Conservation (phyloP, 305 asterid species). For the Coffea humblotiana region DNA sequence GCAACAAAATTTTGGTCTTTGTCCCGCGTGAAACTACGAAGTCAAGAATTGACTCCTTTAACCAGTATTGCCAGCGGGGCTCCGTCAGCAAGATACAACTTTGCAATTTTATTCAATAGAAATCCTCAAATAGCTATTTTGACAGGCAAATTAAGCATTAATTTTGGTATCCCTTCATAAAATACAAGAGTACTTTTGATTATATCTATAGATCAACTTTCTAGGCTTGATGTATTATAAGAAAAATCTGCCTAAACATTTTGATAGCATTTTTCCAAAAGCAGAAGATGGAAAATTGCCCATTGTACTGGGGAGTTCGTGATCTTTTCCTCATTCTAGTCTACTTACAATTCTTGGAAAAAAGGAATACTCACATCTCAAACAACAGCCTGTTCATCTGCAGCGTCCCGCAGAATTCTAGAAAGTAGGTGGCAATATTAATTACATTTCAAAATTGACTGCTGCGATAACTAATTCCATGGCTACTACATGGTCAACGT, state of each 20-base stretch:
- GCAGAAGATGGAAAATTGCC: not conserved
- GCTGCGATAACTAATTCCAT: not conserved
- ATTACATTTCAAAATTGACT: not conserved
- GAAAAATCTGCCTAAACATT: not conserved
- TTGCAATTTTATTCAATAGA: too few relatives aligned
- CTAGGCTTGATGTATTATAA: too few relatives aligned
- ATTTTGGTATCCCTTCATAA: too few relatives aligned
- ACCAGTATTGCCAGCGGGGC: too few relatives aligned
- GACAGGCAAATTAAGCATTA: too few relatives aligned
- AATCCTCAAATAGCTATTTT: too few relatives aligned
- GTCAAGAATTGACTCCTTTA: too few relatives aligned
- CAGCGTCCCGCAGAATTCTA: not conserved
- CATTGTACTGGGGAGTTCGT: not conserved
- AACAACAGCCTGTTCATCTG: not conserved
- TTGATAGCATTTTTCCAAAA: not conserved
- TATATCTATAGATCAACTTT: too few relatives aligned
- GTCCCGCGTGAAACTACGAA: too few relatives aligned
- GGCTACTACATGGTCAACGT: not conserved
- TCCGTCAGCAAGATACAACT: too few relatives aligned
- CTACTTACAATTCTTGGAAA: not conserved
- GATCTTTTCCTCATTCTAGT: not conserved
- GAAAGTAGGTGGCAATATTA: not conserved
- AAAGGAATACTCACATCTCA: not conserved
- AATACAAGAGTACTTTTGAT: too few relatives aligned
- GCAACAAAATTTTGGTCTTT: too few relatives aligned